Evolutionary conservation across 1,139 yeast genomes (phyloP).

Genomic region (Suhomyces bokatorum): DNA sequence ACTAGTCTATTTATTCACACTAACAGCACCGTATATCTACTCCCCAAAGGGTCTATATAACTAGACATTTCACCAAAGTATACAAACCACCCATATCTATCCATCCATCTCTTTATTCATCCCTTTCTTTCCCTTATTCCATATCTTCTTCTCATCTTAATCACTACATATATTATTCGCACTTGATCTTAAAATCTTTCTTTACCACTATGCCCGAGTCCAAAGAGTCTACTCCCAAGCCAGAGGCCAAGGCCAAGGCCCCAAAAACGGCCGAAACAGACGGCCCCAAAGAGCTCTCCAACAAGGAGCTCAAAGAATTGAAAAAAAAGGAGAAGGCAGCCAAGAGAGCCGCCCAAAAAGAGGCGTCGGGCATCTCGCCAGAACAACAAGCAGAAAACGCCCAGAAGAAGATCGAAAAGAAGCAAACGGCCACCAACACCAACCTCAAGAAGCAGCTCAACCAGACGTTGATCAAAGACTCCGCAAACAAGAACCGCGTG

Average conservation of each 20-base stretch:
- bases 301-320: constrained; percentile 83
- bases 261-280: constrained; percentile 8
- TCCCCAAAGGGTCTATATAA: no score
- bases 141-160: neutral
- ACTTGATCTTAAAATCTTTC: constrained; percentile 1
- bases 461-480: constrained; percentile 51
- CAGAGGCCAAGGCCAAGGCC: constrained; percentile 3
- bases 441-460: constrained; percentile 57
- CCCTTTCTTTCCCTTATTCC: neutral
- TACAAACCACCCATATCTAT: no score
- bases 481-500: constrained; percentile 39
- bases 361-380: constrained; percentile 50
- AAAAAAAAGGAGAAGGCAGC: constrained; percentile 91
- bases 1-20: no score
- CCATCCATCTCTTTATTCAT: neutral
- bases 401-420: constrained; percentile 42
- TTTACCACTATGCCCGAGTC: constrained; percentile 13
- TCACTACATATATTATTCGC: neutral
- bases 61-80: no score
- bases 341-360: constrained; percentile 70
- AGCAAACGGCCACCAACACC: constrained; percentile 42
- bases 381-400: constrained; percentile 44
- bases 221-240: constrained; percentile 2
- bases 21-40: no score
- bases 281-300: constrained; percentile 45